phyloP scores from a whole-genome alignment of 352 stramenopile genomes.

The Pythium phragmiticola region DNA sequence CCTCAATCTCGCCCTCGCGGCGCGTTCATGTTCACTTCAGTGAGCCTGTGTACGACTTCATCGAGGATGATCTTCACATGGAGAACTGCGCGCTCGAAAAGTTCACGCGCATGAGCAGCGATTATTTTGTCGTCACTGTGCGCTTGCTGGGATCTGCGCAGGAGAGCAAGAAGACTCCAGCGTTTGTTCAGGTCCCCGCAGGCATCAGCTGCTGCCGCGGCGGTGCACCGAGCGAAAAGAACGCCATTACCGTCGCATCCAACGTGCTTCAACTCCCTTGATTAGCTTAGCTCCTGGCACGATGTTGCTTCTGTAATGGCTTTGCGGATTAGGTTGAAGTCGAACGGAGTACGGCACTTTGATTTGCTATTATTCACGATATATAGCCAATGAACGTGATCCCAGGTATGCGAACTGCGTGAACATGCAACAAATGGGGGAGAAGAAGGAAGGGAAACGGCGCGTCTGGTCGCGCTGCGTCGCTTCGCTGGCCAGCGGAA shows the following conservation, averaged over 20 bases:
- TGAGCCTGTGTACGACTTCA: conserved; percentile 60
- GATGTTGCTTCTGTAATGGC: not conserved
- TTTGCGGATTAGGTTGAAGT: conserved; percentile 8
- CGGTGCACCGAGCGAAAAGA: not conserved
- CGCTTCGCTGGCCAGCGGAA: conserved; percentile 10
- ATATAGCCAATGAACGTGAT: conserved; percentile 6
- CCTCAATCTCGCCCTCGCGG: not conserved
- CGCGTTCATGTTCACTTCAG: conserved; percentile 72
- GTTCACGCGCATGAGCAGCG: conserved; percentile 42
- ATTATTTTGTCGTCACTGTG: conserved; percentile 39
- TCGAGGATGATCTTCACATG: conserved; percentile 46
- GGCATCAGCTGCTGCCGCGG: not conserved
- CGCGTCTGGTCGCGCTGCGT: conserved; percentile 9
- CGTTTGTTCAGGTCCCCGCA: conserved; percentile 19
- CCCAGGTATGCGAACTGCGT: not conserved
- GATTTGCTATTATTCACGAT: not conserved
- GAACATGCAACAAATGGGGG: not conserved
- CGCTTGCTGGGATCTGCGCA: not conserved
- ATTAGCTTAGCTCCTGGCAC: not conserved
- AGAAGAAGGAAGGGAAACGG: conserved; percentile 18
- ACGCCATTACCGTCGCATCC: conserved; percentile 15
- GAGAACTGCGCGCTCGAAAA: conserved; percentile 31
- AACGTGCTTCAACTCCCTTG: conserved; percentile 14
- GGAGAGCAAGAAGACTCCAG: not conserved
- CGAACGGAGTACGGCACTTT: not conserved